Evolutionary conservation across 441 rosid genomes (phyloP).

Genomic region (Erodium moschatum): DNA sequence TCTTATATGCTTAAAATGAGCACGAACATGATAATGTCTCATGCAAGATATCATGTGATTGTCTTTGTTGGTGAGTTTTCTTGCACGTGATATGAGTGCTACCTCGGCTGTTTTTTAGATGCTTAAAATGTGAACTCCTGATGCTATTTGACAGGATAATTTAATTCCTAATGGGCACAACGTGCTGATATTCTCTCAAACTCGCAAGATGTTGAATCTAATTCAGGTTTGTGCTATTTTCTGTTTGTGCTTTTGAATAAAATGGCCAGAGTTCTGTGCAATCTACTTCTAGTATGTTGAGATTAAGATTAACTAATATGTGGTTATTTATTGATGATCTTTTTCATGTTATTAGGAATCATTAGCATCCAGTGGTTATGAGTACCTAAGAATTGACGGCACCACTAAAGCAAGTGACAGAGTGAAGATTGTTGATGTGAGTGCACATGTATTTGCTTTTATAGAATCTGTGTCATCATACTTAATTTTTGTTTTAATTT

Average conservation of each 20-base stretch:
- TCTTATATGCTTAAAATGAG: too few relatives aligned
- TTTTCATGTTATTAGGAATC: slow-evolving; percentile 45
- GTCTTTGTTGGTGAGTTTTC: slow-evolving; percentile 59
- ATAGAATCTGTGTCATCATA: neutral
- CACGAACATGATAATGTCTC: slow-evolving; percentile 70
- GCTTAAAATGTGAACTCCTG: slow-evolving; percentile 16
- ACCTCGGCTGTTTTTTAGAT: neutral
- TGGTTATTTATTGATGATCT: slow-evolving; percentile 6
- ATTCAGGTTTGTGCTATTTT: slow-evolving; percentile 59
- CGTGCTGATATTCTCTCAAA: slow-evolving; percentile 91
- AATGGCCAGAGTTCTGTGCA: neutral
- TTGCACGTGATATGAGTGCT: slow-evolving; percentile 1
- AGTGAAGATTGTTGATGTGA: slow-evolving; percentile 68
- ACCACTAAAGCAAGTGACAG: slow-evolving; percentile 82
- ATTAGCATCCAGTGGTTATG: slow-evolving; percentile 46
- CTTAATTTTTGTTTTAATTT: slow-evolving; percentile 17
- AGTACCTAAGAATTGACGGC: slow-evolving; percentile 83
- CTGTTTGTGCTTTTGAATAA: slow-evolving; percentile 7
- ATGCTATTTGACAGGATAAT: slow-evolving; percentile 40
- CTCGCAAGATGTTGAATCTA: slow-evolving; percentile 91
- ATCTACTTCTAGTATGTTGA: neutral
- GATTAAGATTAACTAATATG: neutral
- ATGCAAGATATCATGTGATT: slow-evolving; percentile 88
- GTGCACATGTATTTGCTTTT: slow-evolving; percentile 19
- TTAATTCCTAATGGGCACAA: slow-evolving; percentile 81